Evolutionary conservation across 2,329 filamentous ascomycete species (phyloP), one percentile per base, ranked within the genome.

Genomic region (Fusarium illudens): DNA sequence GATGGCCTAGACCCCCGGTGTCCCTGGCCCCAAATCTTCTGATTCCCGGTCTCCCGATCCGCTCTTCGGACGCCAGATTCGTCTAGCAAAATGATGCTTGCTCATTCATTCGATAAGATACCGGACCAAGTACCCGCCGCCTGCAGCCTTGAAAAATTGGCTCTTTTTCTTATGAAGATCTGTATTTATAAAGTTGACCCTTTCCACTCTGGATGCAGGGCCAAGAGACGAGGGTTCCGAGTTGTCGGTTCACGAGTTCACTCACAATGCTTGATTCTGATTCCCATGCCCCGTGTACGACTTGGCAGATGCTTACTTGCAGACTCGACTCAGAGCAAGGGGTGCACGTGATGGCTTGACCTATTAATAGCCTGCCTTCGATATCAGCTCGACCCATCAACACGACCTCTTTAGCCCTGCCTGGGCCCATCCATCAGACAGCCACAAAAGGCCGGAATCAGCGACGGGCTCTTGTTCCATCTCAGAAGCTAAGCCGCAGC

Each of bases 71-170:
- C 48, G 48, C 48, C 25, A 50, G 48, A 50, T 34, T 50, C 48
- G 48, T 50, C 13, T 50, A 50, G 48, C 62, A 44, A 44, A 44
- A 44, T 44, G 39, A 44, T 44, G 39, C 39, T 44, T 44, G 39
- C n/a, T n/a, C n/a, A 44, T 42, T 20, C 36, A 15, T 22, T 27
- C 10, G 22, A 27, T 11, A 15, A 15, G 37, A 42, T 42, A 36
- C 33, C 22, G 42, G 42, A 27, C 20, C 39, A 44, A 44, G 39
- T 46, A 29, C 22, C 42, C 42, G 15, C 11, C 15, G 42, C 22
- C 42, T 46, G 15, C 42, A 46, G 42, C 22, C 42, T 27, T 46
- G 42, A 46, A 46, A 27, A 46, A 46, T 27, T 46, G 42, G 42
- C 42, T 27, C 22, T 46, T 46, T 46, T n/a, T n/a, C n/a, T n/a